Evolutionary conservation across 441 rosid genomes (phyloP).

Genomic region (Brassica balearica): DNA sequence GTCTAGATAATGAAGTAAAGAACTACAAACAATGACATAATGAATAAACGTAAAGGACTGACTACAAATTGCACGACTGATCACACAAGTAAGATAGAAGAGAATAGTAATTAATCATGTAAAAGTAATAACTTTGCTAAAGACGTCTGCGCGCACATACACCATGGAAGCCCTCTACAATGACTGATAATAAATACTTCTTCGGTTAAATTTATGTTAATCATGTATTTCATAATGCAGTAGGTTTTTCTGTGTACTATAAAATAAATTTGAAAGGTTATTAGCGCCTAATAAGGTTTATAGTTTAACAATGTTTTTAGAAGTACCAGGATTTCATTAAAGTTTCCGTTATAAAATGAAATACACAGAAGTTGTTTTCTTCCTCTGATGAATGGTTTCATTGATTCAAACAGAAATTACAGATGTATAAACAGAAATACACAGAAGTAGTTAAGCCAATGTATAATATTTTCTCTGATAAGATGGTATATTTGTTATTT

Average conservation of each 20-base stretch:
- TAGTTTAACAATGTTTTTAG: neutral
- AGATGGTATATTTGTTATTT: neutral
- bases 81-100: neutral
- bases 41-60: neutral
- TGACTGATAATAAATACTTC: neutral
- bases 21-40: constrained; percentile 1
- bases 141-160: neutral
- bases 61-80: neutral
- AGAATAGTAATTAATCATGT: neutral
- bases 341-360: neutral
- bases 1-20: neutral
- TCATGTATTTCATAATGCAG: neutral
- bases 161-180: neutral
- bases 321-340: neutral
- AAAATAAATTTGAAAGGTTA: neutral
- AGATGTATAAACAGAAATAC: too few species aligned
- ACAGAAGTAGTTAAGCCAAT: neutral
- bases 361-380: neutral
- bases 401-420: too few species aligned
- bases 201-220: neutral
- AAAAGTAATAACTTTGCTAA: neutral
- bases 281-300: neutral
- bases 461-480: neutral
- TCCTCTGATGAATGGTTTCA: too few species aligned
- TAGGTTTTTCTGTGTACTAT: neutral